A percentile compares a stretch with the other conserved stretches of the same genome.
Conservation (phyloP, 2,329 filamentous ascomycete species). For the Arachnomyces sp. region DNA sequence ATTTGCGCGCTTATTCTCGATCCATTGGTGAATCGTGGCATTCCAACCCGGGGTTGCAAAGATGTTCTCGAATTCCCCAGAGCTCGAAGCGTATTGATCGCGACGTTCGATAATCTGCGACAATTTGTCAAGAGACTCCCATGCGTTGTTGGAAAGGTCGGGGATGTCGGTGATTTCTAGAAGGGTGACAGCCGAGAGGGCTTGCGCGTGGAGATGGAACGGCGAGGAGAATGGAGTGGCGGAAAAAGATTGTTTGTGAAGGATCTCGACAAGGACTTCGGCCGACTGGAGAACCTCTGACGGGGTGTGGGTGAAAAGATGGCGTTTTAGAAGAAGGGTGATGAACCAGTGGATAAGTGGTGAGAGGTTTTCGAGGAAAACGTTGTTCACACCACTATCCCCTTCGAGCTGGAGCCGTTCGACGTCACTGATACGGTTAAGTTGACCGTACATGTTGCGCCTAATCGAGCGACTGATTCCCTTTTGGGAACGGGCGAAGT, state of each 20-base stretch:
- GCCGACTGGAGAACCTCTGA: conserved; percentile 35
- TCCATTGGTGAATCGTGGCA: conserved; percentile 31
- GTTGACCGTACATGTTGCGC: conserved; percentile 27
- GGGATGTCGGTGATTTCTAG: conserved; percentile 35
- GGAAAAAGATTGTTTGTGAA: conserved; percentile 25
- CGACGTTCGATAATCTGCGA: conserved; percentile 42
- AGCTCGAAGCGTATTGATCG: conserved; percentile 22
- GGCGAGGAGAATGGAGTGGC: conserved; percentile 26
- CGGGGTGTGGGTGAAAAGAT: conserved; percentile 34
- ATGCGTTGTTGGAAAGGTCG: conserved; percentile 30
- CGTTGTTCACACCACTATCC: conserved; percentile 17
- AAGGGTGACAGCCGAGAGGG: conserved; percentile 34
- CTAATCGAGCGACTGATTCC: conserved; percentile 29
- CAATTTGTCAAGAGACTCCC: conserved; percentile 41
- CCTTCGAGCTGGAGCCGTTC: conserved; percentile 25
- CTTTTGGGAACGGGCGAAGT: conserved; percentile 28
- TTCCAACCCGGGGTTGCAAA: conserved; percentile 34
- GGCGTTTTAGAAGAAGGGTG: conserved; percentile 34
- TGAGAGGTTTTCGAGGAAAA: conserved; percentile 30
- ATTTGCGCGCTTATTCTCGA: conserved; percentile 31
- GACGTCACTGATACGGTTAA: conserved; percentile 31
- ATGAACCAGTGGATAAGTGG: conserved; percentile 36
- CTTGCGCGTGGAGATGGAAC: conserved; percentile 34
- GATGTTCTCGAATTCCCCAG: conserved; percentile 30
- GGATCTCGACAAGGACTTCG: conserved; percentile 31